These are phyloP conservation scores for Yamadazyma atmosphaerica DNA, from an alignment of 1,139 yeast species.

Conservation along the genomic window DNA sequence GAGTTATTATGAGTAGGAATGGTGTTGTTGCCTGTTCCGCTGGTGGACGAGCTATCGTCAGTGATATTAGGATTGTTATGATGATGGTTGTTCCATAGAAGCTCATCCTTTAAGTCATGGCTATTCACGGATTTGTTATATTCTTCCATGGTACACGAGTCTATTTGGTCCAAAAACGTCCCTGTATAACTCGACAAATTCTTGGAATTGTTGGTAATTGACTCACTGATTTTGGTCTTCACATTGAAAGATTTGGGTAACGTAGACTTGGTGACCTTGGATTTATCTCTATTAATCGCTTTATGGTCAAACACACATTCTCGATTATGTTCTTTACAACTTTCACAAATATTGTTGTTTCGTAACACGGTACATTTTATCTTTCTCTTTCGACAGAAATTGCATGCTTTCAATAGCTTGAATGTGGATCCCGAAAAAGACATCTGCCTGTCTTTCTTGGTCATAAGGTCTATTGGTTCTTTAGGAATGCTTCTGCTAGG, in stretches of 20 bases:
- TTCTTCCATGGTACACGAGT: constrained; percentile 14
- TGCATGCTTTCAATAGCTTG: constrained; percentile 21
- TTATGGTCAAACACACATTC: constrained; percentile 23
- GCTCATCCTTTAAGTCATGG: neutral
- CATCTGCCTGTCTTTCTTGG: neutral
- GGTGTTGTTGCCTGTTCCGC: neutral
- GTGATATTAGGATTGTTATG: neutral
- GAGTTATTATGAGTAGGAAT: neutral
- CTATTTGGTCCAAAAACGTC: constrained; percentile 18
- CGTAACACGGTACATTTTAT: constrained; percentile 18
- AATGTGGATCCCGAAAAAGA: constrained; percentile 12
- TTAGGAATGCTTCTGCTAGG: too few species aligned
- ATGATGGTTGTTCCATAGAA: neutral
- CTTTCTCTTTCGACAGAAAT: constrained; percentile 20
- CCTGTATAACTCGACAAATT: constrained; percentile 17
- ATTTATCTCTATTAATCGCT: constrained; percentile 5
- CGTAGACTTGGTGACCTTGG: neutral
- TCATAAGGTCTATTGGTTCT: too few species aligned
- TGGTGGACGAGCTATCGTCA: neutral
- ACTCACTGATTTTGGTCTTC: constrained; percentile 4
- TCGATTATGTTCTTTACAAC: constrained; percentile 16
- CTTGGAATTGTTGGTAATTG: constrained; percentile 10
- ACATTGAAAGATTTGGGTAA: constrained; percentile 1
- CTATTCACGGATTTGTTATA: constrained; percentile 9
- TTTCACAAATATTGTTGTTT: constrained; percentile 16